These are phyloP conservation scores for Helotiales sp. DNA, from an alignment of 2,329 filamentous ascomycete genomes.

Conservation along the genomic window DNA sequence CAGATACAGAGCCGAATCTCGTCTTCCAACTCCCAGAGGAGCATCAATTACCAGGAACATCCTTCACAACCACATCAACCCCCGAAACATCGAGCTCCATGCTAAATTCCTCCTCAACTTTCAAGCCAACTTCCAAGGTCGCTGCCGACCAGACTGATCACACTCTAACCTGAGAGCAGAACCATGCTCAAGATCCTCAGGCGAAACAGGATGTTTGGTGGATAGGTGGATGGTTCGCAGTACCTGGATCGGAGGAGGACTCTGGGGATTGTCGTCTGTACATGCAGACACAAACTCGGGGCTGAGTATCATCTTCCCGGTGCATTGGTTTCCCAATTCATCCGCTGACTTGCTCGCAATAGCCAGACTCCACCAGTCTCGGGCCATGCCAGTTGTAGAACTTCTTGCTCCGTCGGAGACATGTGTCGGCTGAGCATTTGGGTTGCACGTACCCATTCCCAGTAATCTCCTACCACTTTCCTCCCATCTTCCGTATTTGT, in stretches of 20 bases:
- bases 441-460: neutral
- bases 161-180: neutral
- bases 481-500: neutral
- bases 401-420: neutral
- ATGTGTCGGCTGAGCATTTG: neutral
- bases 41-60: neutral
- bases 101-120: neutral
- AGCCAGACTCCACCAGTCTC: neutral
- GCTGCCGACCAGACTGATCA: neutral
- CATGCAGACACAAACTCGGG: too few relatives aligned
- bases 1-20: neutral
- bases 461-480: neutral
- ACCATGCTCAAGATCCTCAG: neutral
- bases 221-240: neutral
- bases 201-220: neutral
- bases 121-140: neutral
- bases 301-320: too few relatives aligned
- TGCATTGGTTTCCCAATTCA: too few relatives aligned
- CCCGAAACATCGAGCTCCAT: neutral
- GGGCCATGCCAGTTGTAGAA: neutral
- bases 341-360: too few relatives aligned
- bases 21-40: neutral
- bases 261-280: too few relatives aligned
- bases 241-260: too few relatives aligned
- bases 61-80: neutral